phyloP scores from a whole-genome alignment of 1,284 basidiomycete species.

The Agaricales sp. region DNA sequence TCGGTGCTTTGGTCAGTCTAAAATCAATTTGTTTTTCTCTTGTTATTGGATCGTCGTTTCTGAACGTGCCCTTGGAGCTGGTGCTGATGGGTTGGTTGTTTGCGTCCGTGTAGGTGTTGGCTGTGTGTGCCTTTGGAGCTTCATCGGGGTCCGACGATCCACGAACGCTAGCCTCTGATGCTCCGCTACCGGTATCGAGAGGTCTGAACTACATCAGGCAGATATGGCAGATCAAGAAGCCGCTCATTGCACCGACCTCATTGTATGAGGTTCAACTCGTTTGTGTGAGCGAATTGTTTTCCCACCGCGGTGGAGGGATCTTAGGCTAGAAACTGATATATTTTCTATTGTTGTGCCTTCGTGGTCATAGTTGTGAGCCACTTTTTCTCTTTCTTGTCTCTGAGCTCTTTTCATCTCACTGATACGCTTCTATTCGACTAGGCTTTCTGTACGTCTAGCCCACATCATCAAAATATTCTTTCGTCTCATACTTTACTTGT shows the following conservation, averaged over 20 bases:
- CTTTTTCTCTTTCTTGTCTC: neutral
- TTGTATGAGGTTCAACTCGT: conserved; percentile 38
- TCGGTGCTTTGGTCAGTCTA: conserved; percentile 31
- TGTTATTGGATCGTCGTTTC: neutral
- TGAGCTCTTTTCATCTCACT: neutral
- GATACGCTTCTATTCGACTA: neutral
- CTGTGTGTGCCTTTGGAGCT: neutral
- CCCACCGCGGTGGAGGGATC: too few species aligned
- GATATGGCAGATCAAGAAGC: neutral
- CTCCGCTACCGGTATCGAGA: neutral
- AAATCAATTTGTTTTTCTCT: neutral
- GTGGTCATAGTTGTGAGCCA: neutral
- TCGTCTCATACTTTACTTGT: neutral
- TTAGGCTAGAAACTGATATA: too few species aligned
- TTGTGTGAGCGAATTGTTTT: conserved; percentile 10
- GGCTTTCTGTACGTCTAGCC: neutral
- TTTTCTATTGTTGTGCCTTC: neutral
- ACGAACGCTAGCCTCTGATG: conserved; percentile 23
- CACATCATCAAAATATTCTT: too few species aligned
- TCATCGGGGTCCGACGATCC: conserved; percentile 23
- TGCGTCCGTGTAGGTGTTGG: neutral
- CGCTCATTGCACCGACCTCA: conserved; percentile 27
- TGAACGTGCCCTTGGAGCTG: neutral
- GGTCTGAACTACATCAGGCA: neutral
- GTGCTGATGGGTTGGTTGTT: neutral